Evolutionary conservation across 768 basidiomycete genomes (phyloP), one percentile per base, ranked within the genome.

Genomic region (Serendipita indica): DNA sequence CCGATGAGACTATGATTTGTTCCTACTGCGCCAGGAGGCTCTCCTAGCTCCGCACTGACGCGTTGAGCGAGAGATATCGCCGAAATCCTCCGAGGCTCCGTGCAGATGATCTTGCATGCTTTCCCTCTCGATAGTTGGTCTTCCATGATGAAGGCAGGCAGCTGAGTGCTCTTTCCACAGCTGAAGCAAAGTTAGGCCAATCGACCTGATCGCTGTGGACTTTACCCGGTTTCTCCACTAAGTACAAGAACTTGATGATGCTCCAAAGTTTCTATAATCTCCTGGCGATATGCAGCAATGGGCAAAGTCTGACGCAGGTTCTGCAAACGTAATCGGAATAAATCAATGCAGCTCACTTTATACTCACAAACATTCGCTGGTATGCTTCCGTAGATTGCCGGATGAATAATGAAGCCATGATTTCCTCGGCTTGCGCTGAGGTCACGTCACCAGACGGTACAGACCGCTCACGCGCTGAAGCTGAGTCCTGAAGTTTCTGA

Each of bases 151-250:
- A 92, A 98, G 0, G 85, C 77, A 2, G 94, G 94, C 2, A 97
- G 80, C 72, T 98, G 94, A 0, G 94, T 98, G 1, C 92, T 96
- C 72, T 99, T 99, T 6, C 94, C 94, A 65, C 91, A 92, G 33
- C 18, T 12, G 45, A 22, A 22, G 20, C 49, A 12, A 39, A n/a
- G 27, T 16, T 4, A 13, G 34, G 10, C 13, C 72, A 74, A 65
- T 70, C 69, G 27, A 72, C 73, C 27, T 2, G 35, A 30, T 7
- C 5, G 39, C n/a, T 12, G 46, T 10, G 18, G 18, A 13, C 61
- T 73, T 61, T 58, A 80, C 81, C 86, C 84, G 7, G 84, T 87
- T 66, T 86, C 84, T 35, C 84, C 84, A 61, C 84, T 94, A 0
- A 99, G 74, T 2, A 97, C 92, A 32, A 97, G 76, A 13, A 94